Conservation (phyloP, 495 filamentous ascomycete genomes). For the Opeltia flavorubescens region DNA sequence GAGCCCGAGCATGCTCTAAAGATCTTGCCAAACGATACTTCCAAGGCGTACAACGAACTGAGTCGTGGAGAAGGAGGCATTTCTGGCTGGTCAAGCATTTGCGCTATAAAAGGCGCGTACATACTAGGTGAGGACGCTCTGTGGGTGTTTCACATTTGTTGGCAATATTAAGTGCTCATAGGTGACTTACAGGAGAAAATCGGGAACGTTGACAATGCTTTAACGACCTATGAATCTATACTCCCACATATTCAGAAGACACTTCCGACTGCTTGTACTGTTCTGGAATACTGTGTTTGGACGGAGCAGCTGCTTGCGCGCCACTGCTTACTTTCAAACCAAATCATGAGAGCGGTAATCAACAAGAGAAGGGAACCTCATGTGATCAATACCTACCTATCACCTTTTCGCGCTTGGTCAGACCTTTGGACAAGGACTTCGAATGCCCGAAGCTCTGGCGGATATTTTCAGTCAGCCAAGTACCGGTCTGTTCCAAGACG, state of each 20-base stretch:
- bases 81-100: conserved; percentile 64
- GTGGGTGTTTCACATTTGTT: not conserved
- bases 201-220: conserved; percentile 38
- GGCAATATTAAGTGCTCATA: conserved; percentile 13
- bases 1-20: conserved; percentile 48
- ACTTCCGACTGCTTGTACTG: conserved; percentile 16
- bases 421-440: conserved; percentile 34
- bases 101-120: conserved; percentile 62
- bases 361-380: conserved; percentile 7
- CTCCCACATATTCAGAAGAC: conserved; percentile 34
- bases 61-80: conserved; percentile 29
- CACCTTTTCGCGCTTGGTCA: conserved; percentile 48
- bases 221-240: conserved; percentile 48
- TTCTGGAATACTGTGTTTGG: conserved; percentile 55
- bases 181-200: conserved; percentile 46
- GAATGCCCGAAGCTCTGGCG: not conserved
- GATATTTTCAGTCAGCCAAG: conserved; percentile 2
- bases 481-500: conserved; percentile 28
- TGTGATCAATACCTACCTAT: too few species aligned
- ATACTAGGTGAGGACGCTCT: conserved; percentile 41
- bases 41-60: conserved; percentile 34
- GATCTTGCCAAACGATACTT: conserved; percentile 49
- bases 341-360: conserved; percentile 16
- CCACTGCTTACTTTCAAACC: conserved; percentile 48
- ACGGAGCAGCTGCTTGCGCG: conserved; percentile 60